Conservation (phyloP, 1,284 basidiomycete species). For the Austroboletus novae-zelandiae region DNA sequence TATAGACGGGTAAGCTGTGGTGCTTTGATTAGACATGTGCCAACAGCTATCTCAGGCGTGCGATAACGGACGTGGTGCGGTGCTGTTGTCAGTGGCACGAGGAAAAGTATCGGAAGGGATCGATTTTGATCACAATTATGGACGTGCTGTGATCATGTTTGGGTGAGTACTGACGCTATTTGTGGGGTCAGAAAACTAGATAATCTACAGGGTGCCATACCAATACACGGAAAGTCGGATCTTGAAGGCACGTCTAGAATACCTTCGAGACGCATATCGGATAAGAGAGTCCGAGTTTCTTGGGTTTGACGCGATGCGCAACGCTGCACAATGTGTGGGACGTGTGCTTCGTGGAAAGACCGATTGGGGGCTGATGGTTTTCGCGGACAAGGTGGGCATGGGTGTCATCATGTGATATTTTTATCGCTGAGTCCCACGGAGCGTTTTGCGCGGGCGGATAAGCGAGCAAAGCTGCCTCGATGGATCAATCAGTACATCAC, state of each 20-base stretch:
- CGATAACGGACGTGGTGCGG: constrained; percentile 97
- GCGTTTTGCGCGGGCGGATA: constrained; percentile 97
- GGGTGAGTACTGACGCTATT: constrained; percentile 55
- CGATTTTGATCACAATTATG: constrained; percentile 99
- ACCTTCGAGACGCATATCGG: constrained; percentile 96
- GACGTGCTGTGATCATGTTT: constrained; percentile 99
- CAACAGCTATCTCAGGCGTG: constrained; percentile 66
- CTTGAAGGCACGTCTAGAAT: constrained; percentile 95
- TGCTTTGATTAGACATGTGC: not conserved
- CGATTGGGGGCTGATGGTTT: constrained; percentile 99
- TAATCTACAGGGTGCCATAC: constrained; percentile 77
- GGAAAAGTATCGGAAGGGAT: constrained; percentile 99
- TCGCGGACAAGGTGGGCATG: constrained; percentile 89
- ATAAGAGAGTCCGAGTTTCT: constrained; percentile 98
- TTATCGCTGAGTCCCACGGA: constrained; percentile 34
- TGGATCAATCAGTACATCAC: constrained; percentile 99
- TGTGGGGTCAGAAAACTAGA: not conserved
- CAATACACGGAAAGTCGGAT: constrained; percentile 99
- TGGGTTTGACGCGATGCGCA: constrained; percentile 99
- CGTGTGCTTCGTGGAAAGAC: constrained; percentile 98
- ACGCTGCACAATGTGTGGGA: constrained; percentile 98
- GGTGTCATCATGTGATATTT: not conserved
- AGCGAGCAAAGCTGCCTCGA: constrained; percentile 93
- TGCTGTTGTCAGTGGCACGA: constrained; percentile 94
- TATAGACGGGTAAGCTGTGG: constrained; percentile 75